A percentile compares a stretch with the other conserved stretches of the same genome.
These are phyloP conservation scores for Lactarius tabidus DNA, from an alignment of 768 basidiomycete species.

Conservation along the genomic window DNA sequence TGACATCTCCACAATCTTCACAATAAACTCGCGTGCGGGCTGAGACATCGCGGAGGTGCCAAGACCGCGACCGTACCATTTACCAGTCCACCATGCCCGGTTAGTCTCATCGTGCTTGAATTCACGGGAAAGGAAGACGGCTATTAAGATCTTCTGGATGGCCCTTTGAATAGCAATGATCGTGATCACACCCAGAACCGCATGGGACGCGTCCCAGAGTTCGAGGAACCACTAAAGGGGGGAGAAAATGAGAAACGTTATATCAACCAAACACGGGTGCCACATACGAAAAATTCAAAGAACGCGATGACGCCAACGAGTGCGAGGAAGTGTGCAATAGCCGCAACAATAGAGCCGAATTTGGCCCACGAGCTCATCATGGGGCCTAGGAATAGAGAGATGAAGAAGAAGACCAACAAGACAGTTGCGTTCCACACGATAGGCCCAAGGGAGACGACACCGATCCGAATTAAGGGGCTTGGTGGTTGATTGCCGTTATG, in stretches of 20 bases:
- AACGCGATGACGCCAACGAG: constrained; percentile 82
- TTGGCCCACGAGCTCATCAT: constrained; percentile 80
- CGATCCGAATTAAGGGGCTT: constrained; percentile 87
- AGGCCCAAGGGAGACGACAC: constrained; percentile 84
- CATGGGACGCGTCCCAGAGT: constrained; percentile 86
- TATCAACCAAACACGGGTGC: constrained; percentile 32
- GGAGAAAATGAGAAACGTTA: constrained; percentile 17
- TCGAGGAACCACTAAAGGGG: constrained; percentile 83
- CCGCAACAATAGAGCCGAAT: constrained; percentile 93
- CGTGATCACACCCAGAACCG: constrained; percentile 88
- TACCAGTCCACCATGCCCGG: constrained; percentile 97
- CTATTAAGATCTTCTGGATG: constrained; percentile 89
- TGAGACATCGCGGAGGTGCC: constrained; percentile 94
- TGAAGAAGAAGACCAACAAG: constrained; percentile 79
- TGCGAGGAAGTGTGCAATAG: constrained; percentile 76
- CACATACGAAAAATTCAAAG: constrained; percentile 91
- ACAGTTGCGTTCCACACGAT: constrained; percentile 93
- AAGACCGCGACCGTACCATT: constrained; percentile 94
- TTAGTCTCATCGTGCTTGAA: constrained; percentile 99
- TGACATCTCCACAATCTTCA: constrained; percentile 96
- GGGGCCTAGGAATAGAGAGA: constrained; percentile 90
- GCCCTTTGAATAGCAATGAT: constrained; percentile 91
- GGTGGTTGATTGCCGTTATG: constrained; percentile 57
- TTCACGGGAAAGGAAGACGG: constrained; percentile 92
- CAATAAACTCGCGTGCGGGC: constrained; percentile 93